phyloP scores from a whole-genome alignment of 306 rosid genomes.

The Fagus sylvatica region DNA sequence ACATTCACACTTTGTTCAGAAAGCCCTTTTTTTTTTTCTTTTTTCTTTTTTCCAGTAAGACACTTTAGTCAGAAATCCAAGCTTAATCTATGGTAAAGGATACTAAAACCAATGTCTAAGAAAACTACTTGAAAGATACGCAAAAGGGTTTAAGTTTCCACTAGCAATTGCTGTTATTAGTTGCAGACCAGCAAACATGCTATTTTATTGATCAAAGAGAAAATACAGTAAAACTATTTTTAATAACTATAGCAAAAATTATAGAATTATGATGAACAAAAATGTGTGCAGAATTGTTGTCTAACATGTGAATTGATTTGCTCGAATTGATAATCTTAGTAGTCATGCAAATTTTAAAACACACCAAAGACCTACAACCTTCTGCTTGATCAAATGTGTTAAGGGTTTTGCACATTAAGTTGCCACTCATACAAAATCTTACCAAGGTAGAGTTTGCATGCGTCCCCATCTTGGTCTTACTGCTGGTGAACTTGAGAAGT shows the following conservation, averaged over 20 bases:
- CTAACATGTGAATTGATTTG: not conserved
- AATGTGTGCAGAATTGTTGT: not conserved
- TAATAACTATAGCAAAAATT: no score
- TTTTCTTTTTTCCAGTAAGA: no score
- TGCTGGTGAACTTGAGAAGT: slow-evolving; percentile 91
- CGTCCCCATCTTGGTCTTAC: slow-evolving; percentile 85
- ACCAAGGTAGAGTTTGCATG: slow-evolving; percentile 75
- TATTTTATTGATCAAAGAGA: no score
- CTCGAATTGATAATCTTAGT: not conserved
- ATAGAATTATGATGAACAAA: not conserved
- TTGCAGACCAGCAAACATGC: not conserved
- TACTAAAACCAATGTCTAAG: no score
- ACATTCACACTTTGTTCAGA: no score
- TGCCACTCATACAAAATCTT: slow-evolving; percentile 16
- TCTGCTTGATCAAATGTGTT: not conserved
- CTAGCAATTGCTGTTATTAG: not conserved
- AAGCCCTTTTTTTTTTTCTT: no score
- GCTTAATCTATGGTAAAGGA: no score
- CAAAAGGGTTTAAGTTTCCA: not conserved
- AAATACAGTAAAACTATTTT: no score
- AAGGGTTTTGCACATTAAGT: not conserved
- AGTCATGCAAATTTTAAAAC: not conserved
- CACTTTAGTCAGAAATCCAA: no score
- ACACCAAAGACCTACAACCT: not conserved
- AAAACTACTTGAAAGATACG: no score